Evolutionary conservation across 345 rosid species (phyloP).

Genomic region (Psidium guajava): DNA sequence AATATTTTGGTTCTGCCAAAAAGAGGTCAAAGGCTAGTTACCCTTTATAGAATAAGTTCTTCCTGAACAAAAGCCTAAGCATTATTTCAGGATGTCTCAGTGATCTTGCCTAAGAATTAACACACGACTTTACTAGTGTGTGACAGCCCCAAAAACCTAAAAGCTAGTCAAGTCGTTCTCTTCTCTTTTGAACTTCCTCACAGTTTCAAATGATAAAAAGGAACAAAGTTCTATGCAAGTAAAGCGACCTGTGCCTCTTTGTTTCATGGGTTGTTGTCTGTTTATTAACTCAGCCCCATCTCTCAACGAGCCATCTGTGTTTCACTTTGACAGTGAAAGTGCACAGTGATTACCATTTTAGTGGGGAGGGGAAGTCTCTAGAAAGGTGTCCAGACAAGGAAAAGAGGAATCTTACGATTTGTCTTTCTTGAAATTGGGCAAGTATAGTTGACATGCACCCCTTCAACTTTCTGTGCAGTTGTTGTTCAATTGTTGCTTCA

Average conservation of each 20-base stretch:
- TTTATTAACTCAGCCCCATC: constrained; percentile 17
- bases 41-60: not conserved
- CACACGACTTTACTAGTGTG: not conserved
- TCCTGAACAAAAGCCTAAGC: not conserved
- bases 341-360: constrained; percentile 30
- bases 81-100: not conserved
- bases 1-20: not conserved
- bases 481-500: constrained; percentile 15
- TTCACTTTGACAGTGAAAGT: constrained; percentile 48
- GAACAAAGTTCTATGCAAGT: constrained; percentile 23
- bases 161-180: not conserved
- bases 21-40: not conserved
- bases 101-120: not conserved
- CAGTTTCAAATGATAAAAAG: not conserved
- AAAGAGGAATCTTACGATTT: constrained; percentile 78
- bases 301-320: not conserved
- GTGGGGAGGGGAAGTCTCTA: constrained; percentile 48
- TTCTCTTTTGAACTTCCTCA: not conserved
- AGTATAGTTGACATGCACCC: constrained; percentile 23
- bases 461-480: constrained; percentile 38
- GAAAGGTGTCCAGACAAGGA: constrained; percentile 51
- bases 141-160: not conserved
- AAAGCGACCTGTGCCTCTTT: constrained; percentile 31
- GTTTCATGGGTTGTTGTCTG: constrained; percentile 77
- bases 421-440: constrained; percentile 35